Conservation (phyloP, 441 rosid species). For the Biscutella laevigata region DNA sequence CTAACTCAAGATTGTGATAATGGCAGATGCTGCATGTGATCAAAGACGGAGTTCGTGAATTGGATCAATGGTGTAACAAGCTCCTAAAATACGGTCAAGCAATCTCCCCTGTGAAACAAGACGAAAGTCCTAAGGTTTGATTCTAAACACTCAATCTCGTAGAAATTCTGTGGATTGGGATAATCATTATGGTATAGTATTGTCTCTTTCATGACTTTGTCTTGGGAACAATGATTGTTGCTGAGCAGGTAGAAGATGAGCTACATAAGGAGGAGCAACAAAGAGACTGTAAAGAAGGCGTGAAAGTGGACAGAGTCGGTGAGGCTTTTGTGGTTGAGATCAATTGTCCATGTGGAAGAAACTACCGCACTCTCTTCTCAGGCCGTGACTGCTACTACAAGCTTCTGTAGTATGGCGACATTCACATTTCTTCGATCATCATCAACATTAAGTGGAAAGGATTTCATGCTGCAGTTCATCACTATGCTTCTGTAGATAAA, state of each 20-base stretch:
- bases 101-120: constrained; percentile 17
- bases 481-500: constrained; percentile 3
- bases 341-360: constrained; percentile 27
- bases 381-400: constrained; percentile 33
- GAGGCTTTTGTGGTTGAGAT: constrained; percentile 31
- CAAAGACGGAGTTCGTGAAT: constrained; percentile 27
- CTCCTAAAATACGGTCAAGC: constrained; percentile 24
- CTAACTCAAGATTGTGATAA: background rate
- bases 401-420: constrained; percentile 16
- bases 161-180: background rate
- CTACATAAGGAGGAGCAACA: constrained; percentile 2
- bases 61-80: constrained; percentile 31
- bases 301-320: constrained; percentile 27
- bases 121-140: constrained; percentile 16
- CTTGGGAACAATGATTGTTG: background rate
- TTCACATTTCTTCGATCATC: constrained; percentile 7
- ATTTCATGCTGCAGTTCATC: background rate
- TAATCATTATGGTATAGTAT: background rate
- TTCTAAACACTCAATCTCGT: background rate
- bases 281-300: constrained; percentile 24
- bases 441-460: constrained; percentile 2
- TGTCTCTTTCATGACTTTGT: too few species aligned
- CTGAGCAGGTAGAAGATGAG: constrained; percentile 15
- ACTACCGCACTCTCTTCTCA: constrained; percentile 28
- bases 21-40: constrained; percentile 24